Percentiles rank a stretch among this genome's conserved stretches.
Evolutionary conservation across 768 basidiomycete genomes (phyloP).

Genomic region (Mycena maculata): DNA sequence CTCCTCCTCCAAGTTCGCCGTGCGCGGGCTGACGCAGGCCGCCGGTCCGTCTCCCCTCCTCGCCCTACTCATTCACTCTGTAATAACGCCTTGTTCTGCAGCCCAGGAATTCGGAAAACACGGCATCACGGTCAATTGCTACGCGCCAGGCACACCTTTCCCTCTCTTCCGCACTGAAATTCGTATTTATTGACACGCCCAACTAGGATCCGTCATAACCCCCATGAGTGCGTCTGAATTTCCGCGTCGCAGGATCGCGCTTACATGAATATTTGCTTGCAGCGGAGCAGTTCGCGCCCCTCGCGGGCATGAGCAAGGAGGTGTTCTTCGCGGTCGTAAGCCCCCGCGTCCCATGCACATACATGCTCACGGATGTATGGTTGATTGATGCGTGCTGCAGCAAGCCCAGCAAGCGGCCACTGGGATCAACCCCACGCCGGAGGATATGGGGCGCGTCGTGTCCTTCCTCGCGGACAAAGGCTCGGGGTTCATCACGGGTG

Average conservation of each 20-base stretch:
- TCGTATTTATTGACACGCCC: background rate
- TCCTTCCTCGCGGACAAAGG: constrained; percentile 47
- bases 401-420: constrained; percentile 33
- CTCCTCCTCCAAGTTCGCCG: constrained; percentile 49
- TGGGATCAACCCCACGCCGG: constrained; percentile 34
- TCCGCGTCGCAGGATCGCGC: background rate
- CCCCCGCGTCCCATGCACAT: background rate
- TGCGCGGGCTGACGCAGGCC: constrained; percentile 50
- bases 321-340: background rate
- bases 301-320: background rate
- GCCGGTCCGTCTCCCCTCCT: constrained; percentile 19
- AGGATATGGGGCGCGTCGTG: constrained; percentile 44
- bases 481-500: constrained; percentile 45
- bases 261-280: background rate
- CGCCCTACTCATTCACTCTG: background rate
- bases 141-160: constrained; percentile 23
- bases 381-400: background rate
- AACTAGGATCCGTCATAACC: background rate
- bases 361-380: too few relatives aligned
- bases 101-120: constrained; percentile 27
- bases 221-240: background rate
- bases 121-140: constrained; percentile 33
- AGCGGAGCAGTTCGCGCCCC: background rate
- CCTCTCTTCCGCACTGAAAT: background rate
- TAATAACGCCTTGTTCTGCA: background rate